Base-by-base conservation (phyloP, 306 rosid species). In the Trifolium dubium region DNA sequence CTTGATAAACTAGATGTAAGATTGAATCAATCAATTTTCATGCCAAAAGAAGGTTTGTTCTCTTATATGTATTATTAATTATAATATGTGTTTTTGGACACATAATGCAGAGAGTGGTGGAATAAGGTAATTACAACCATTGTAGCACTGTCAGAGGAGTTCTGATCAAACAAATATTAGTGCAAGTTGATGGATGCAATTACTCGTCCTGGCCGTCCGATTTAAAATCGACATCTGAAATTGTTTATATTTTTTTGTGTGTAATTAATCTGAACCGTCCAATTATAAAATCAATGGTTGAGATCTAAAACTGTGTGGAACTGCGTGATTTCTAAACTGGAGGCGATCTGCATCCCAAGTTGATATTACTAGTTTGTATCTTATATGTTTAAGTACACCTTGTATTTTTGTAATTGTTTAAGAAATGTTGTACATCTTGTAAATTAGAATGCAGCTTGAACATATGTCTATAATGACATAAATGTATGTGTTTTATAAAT, bases 71-170 rank as follows among this genome's bases (percentile, higher is more conserved):
- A 44, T 43, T 29, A 4, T 3, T 14, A 17, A 53, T 70, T 56
- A 49, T 70, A 64, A 55, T 64, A 10, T 64, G 14, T 63, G 14
- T 28, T 77, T 46, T 77, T 54, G 54, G 41, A 70, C 53, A 23
- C 60, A 41, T 70, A 76, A 50, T 46, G 82, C 87, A 77, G 80
- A 77, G 44, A 32, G 17, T 63, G 59, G 40, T 68, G 64, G 40
- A 59, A 40, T n/a, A 15, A 54, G 64, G 79, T 37, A 15, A 41
- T 44, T 35, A 1, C 54, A 34, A 37, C 60, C 71, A 18, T 5
- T 43, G 1, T 29, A 54, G 37, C 34, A 56, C 68, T 19, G 41
- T 23, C 18, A n/a, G 44, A 31, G 35, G 4, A 37, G 28, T 11
- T 55, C 66, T 23, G 67, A 44, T 53, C 7, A 65, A 73, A 61